Base-by-base conservation (phyloP, 495 filamentous ascomycete genomes). In the Bacidia gigantensis region DNA sequence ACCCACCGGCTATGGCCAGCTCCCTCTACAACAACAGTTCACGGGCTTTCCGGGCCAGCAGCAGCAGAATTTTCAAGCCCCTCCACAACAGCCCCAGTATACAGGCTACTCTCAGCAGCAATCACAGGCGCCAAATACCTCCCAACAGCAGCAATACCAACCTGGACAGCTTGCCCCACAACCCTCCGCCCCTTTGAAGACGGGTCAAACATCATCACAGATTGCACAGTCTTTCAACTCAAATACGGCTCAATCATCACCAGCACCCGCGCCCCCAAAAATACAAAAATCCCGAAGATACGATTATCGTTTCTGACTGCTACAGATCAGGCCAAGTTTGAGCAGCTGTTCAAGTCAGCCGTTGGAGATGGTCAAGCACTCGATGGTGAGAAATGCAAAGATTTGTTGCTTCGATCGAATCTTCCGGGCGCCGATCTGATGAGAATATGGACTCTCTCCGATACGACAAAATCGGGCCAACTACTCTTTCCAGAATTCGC, bases 401-500 rank as follows among this genome's bases (percentile, higher is more conserved):
- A 95, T 60, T 69, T 99, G 20, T 70, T 99, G 38, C 58, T 97
- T 56, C 80, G 92, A 45, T 96, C 90, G 2, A 86, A 87, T 64
- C 76, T 96, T 22, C 71, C 86, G 46, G 89, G 89, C 14, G 76
- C 82, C 62, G 85, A 82, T 54, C 71, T 92, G 60, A 88, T 83
- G 18, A 83, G 85, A 62, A 94, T 94, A 58, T 99, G 89, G 87
- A 86, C 87, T 12, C 67, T 99, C n/a, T 87, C 87, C 17, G 93
- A 99, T 69, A 95, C 93, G 1, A 99, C 93, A 10, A 89, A 90
- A 69, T 90, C 89, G 2, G 93, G 93, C 14, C 89, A 95, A 64
- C 74, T 99, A 39, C 83, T 95, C 56, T 99, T 99, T 67, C 93
- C 93, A 24, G 93, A 99, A 67, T 97, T 99, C 54, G 93, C 92